Evolutionary conservation across 257 asterid genomes (phyloP).

Genomic region (Solanum appendiculatum): DNA sequence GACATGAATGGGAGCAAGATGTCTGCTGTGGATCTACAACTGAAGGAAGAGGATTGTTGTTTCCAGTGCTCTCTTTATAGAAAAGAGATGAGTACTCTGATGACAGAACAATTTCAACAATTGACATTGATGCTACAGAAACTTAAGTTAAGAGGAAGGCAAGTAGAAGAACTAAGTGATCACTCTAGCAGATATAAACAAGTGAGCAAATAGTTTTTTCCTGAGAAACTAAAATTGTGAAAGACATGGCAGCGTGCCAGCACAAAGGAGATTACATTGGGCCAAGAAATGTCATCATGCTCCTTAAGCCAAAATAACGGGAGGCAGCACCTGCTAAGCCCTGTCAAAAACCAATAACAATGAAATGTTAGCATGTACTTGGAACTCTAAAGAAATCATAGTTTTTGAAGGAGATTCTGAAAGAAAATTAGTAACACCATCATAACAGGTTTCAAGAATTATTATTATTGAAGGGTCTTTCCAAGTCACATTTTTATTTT

Average conservation of each 20-base stretch:
- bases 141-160: neutral
- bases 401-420: neutral
- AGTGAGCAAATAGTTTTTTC: neutral
- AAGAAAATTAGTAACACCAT: neutral
- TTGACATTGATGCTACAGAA: neutral
- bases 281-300: constrained; percentile 65
- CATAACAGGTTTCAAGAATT: neutral
- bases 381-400: neutral
- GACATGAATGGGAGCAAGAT: neutral
- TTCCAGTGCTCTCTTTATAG: neutral
- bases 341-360: constrained; percentile 35
- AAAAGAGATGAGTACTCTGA: neutral
- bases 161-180: neutral
- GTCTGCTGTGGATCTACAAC: neutral
- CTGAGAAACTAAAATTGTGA: neutral
- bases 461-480: neutral
- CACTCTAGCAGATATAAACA: neutral
- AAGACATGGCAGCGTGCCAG: constrained; percentile 7
- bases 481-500: neutral
- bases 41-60: neutral
- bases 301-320: constrained; percentile 71
- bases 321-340: constrained; percentile 76
- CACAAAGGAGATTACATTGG: constrained; percentile 52
- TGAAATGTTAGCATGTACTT: neutral
- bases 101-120: neutral